These are phyloP conservation scores for Boeremia lycopersici DNA, from an alignment of 2,329 filamentous ascomycete species.

Conservation along the genomic window DNA sequence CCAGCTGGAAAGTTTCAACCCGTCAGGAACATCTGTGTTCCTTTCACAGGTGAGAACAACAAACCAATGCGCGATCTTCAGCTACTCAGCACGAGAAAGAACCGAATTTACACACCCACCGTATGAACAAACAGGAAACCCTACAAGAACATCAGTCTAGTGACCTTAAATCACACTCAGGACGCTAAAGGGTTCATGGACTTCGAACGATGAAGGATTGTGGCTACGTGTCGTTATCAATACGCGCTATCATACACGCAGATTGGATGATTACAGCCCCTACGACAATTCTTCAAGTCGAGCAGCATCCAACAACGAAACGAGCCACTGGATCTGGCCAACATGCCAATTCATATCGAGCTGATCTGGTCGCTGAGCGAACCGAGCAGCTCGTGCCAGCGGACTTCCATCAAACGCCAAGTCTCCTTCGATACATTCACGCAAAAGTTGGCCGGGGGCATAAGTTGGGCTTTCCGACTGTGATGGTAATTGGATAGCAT, in stretches of 20 bases:
- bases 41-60: too few species aligned
- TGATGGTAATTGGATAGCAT: neutral
- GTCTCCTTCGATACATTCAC: slow-evolving; percentile 15
- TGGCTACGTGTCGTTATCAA: too few species aligned
- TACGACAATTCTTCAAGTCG: neutral
- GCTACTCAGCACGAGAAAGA: too few species aligned
- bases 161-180: too few species aligned
- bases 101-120: too few species aligned
- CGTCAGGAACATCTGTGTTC: too few species aligned
- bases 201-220: too few species aligned
- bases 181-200: too few species aligned
- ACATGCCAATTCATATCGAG: slow-evolving; percentile 3
- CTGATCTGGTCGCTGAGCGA: slow-evolving; percentile 6
- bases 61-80: too few species aligned
- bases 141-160: too few species aligned
- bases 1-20: neutral
- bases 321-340: slow-evolving; percentile 5
- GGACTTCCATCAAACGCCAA: slow-evolving; percentile 8
- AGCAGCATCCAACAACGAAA: slow-evolving; percentile 2
- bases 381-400: slow-evolving; percentile 18
- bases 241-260: neutral
- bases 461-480: neutral
- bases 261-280: neutral
- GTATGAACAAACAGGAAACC: too few species aligned
- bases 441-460: slow-evolving; percentile 4